These are phyloP conservation scores for Friedmanniomyces endolithicus DNA, from an alignment of 495 filamentous ascomycete genomes.

Conservation along the genomic window DNA sequence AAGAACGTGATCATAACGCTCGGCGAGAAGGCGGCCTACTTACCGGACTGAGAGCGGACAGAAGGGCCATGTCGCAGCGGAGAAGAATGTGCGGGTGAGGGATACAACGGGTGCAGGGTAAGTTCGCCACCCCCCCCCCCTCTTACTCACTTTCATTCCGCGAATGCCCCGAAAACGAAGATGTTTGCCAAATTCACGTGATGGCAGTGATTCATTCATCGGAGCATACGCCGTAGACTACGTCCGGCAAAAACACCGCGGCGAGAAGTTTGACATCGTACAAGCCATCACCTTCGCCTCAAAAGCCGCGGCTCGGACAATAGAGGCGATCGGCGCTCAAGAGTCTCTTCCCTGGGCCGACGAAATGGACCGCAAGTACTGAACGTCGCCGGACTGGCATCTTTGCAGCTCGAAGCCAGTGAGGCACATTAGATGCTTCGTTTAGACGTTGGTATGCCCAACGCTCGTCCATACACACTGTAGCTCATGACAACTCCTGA, in stretches of 20 bases:
- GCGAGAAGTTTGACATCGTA: background rate
- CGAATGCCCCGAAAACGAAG: too few relatives aligned
- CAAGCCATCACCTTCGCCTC: background rate
- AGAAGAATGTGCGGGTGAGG: too few relatives aligned
- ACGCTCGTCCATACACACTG: too few relatives aligned
- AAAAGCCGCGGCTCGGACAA: background rate
- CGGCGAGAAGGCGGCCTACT: slow-evolving; percentile 59
- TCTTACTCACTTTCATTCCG: too few relatives aligned
- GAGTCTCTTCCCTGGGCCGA: background rate
- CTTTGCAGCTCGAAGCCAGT: too few relatives aligned
- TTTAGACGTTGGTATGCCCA: too few relatives aligned
- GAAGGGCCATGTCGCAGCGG: too few relatives aligned
- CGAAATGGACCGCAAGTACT: background rate
- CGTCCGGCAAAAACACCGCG: background rate
- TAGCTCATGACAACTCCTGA: too few relatives aligned
- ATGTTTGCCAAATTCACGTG: too few relatives aligned
- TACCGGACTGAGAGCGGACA: slow-evolving; percentile 33
- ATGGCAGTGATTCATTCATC: slow-evolving; percentile 62
- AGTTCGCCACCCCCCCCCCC: background rate
- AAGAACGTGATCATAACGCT: slow-evolving; percentile 71
- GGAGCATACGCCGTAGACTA: slow-evolving; percentile 55
- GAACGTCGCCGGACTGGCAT: too few relatives aligned
- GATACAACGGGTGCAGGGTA: slow-evolving; percentile 76
- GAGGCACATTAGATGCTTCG: too few relatives aligned
- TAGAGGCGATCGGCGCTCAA: background rate